Base-by-base conservation (phyloP, 2,329 filamentous ascomycete species). In the Tolypocladium endophyticum region DNA sequence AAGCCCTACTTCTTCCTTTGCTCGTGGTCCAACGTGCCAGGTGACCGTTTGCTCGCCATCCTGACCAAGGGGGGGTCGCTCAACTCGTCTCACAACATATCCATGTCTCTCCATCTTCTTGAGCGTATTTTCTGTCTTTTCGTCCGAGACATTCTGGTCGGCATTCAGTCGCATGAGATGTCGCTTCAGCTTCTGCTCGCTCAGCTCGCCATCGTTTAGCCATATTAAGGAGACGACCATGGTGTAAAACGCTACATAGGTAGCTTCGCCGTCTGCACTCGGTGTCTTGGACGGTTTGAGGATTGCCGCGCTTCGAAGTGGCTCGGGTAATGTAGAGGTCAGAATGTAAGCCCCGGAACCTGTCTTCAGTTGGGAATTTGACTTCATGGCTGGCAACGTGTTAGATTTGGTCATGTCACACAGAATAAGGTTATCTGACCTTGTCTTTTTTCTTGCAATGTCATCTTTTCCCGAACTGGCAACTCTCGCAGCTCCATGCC, bases 401-500 rank as follows among this genome's bases (percentile, higher is more conserved):
- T 60, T 43, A 43, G 47, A 61, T 25, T 62, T 47, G 45, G 16
- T 18, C 11, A 25, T 35, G 38, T 56, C 20, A 57, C 59, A 16
- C 38, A 7, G 33, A 18, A 5, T 11, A 9, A 20, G 2, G 12
- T 0, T 2, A 28, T 20, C 62, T 75, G n/a, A 87, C 88, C 89
- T 79, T 89, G 87, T 66, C 90, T 84, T 70, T 83, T 84, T 64
- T 96, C 89, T 61, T 85, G 86, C 39, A 96, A 74, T 0, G 91
- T 91, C 56, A 89, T 81, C 72, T 92, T 95, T 68, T 97, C 93
- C 68, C 83, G 84, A 1, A 82, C 79, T 0, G 94, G 92, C 56
- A 97, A 79, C 74, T 97, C 92, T 4, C 85, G 80, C 80, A 99
- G 83, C 71, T 92, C 83, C 92, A 97, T 96, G n/a, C 94, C 94